Percentiles rank a stretch among this genome's conserved stretches.
phyloP scores from a whole-genome alignment of 1,284 basidiomycete genomes.

The Malassezia yamatoensis region DNA sequence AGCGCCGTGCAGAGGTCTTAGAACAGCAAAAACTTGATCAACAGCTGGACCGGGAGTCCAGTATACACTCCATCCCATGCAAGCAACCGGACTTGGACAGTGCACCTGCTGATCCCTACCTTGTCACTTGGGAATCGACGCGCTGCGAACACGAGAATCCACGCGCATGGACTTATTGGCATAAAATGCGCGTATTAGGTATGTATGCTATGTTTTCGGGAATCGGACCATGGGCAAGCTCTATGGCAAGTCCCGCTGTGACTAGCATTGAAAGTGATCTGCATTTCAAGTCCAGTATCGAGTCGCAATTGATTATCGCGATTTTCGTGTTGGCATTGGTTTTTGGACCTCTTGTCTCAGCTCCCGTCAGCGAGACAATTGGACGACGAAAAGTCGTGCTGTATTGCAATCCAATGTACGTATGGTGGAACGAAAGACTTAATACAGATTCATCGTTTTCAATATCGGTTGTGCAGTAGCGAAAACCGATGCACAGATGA shows the following conservation, averaged over 20 bases:
- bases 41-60: background rate
- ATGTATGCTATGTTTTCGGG: conserved; percentile 36
- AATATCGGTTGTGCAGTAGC: conserved; percentile 35
- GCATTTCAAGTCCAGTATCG: conserved; percentile 18
- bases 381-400: conserved; percentile 42
- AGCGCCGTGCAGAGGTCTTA: background rate
- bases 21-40: background rate
- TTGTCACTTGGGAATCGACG: conserved; percentile 59
- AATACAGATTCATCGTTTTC: conserved; percentile 28
- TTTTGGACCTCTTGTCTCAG: conserved; percentile 30
- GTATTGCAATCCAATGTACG: conserved; percentile 25
- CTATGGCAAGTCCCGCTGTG: conserved; percentile 41
- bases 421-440: conserved; percentile 5
- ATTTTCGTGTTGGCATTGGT: conserved; percentile 35
- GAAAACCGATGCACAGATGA: conserved; percentile 22
- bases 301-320: conserved; percentile 27
- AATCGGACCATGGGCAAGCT: conserved; percentile 32
- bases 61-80: background rate
- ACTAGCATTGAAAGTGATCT: conserved; percentile 26
- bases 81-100: background rate
- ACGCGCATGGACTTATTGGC: conserved; percentile 57
- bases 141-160: conserved; percentile 57
- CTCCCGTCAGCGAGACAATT: conserved; percentile 56
- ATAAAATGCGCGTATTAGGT: conserved; percentile 58
- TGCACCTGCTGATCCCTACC: conserved; percentile 15